Evolutionary conservation across 352 stramenopile species (phyloP).

Genomic region (Peronospora destructor): DNA sequence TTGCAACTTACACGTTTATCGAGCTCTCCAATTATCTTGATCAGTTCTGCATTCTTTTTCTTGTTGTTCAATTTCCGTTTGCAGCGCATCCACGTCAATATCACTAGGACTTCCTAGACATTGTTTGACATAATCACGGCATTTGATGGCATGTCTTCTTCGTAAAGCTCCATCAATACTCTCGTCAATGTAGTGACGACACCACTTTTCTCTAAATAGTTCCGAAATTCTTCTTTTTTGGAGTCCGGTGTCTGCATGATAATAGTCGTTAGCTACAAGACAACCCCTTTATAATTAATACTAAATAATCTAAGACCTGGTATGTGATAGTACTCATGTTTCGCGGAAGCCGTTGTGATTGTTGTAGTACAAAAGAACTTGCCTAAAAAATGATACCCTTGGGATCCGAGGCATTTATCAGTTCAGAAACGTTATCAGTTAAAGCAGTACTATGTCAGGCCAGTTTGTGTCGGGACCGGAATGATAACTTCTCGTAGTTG

Average conservation of each 20-base stretch:
- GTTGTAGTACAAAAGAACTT: too few relatives aligned
- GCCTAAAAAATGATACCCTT: too few relatives aligned
- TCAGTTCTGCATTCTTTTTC: conserved; percentile 88
- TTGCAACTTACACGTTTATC: conserved; percentile 68
- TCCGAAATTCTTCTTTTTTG: conserved; percentile 98
- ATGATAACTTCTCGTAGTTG: too few relatives aligned
- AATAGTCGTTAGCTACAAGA: background rate
- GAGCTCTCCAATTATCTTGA: conserved; percentile 87
- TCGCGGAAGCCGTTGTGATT: too few relatives aligned
- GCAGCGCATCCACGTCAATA: conserved; percentile 85
- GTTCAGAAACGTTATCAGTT: too few relatives aligned
- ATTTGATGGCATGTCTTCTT: conserved; percentile 92
- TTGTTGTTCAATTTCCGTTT: conserved; percentile 89
- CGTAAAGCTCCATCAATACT: conserved; percentile 93
- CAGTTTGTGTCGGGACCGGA: too few relatives aligned
- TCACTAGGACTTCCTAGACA: conserved; percentile 74
- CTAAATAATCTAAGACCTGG: too few relatives aligned
- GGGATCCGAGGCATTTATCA: too few relatives aligned
- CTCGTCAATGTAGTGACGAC: conserved; percentile 97
- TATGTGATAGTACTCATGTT: too few relatives aligned
- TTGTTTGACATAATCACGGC: too few relatives aligned
- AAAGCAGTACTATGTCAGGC: too few relatives aligned
- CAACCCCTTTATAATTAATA: background rate
- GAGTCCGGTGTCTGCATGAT: conserved; percentile 86
- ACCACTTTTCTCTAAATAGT: conserved; percentile 96